Base-by-base conservation (phyloP, 2,329 filamentous ascomycete species). In the Colletotrichum sp. region DNA sequence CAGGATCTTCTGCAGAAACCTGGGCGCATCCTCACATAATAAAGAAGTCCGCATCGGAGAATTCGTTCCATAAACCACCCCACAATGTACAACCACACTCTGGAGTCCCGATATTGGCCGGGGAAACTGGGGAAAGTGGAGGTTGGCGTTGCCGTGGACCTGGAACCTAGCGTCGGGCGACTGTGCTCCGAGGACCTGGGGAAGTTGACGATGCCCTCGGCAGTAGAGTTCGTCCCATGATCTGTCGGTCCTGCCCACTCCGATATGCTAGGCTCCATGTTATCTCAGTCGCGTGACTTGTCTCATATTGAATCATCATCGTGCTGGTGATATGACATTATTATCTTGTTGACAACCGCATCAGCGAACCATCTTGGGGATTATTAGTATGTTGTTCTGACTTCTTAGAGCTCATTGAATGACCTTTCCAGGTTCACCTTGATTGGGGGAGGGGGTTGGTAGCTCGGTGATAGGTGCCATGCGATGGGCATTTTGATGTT, bases 71-170 rank as follows among this genome's bases (percentile, higher is more conserved):
- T 36, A 64, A 52, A 32, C n/a, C 68, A 55, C 25, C 36, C 28
- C 5, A 39, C 22, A 59, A 22, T 64, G 19, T 52, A 11, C 44
- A 52, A 52, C n/a, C 44, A 52, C 16, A 32, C 59, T 52, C 36
- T 16, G 57, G 36, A 63, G 19, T 48, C 22, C 44, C 22, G 25
- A 25, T 7, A 22, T 39, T 30, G 28, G n/a, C 44, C 22, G 55
- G 44, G 60, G 69, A 71, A 71, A 57, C 60, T 57, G 69, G 60
- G 39, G 69, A 71, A 61, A 71, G 69, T 55, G 60, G 44, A 57
- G 19, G 69, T 28, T 64, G 30, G 44, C 28, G 39, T 44, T 9
- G 39, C 60, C 13, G 52, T 32, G 36, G 34, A 57, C 25, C 28
- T 66, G 39, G 25, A 59, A 59, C 55, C 55, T 59, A 52, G 22